phyloP scores from a whole-genome alignment of 208 protist species.

The Trichomonas vaginalis region DNA sequence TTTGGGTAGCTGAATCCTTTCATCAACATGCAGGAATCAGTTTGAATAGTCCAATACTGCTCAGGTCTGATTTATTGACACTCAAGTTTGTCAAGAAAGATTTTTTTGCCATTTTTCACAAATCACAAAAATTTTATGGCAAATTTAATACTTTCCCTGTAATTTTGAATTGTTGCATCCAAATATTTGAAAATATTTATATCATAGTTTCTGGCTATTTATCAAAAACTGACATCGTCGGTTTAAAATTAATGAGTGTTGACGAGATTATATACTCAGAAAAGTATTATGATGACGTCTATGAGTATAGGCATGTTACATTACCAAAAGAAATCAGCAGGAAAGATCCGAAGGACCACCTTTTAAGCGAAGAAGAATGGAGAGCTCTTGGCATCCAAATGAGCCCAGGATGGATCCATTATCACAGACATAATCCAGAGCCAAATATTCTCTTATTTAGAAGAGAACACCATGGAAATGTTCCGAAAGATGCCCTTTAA shows the following conservation, averaged over 20 bases:
- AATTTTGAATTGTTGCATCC: too few relatives aligned
- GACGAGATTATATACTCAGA: conserved; percentile 12
- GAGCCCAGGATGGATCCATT: background rate
- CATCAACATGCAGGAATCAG: too few relatives aligned
- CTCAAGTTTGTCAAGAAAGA: too few relatives aligned
- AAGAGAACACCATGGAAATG: background rate
- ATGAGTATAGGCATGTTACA: conserved; percentile 16
- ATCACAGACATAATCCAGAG: background rate
- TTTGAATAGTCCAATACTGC: too few relatives aligned
- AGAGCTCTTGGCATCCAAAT: conserved; percentile 6
- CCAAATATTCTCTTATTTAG: conserved; percentile 16
- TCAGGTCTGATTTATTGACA: too few relatives aligned
- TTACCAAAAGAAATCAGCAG: background rate
- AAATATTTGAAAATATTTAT: too few relatives aligned
- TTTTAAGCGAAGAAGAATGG: conserved; percentile 17
- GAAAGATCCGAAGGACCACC: background rate
- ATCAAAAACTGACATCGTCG: too few relatives aligned
- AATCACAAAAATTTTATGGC: too few relatives aligned
- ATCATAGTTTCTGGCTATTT: too few relatives aligned
- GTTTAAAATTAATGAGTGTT: background rate
- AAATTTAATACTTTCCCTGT: too few relatives aligned
- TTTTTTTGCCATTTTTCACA: too few relatives aligned
- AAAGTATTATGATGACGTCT: conserved; percentile 8
- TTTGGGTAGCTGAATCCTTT: too few relatives aligned
- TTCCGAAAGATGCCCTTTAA: background rate